Evolutionary conservation across 2,329 filamentous ascomycete species (phyloP), one percentile per base, ranked within the genome.

Genomic region (Alternaria rosae): DNA sequence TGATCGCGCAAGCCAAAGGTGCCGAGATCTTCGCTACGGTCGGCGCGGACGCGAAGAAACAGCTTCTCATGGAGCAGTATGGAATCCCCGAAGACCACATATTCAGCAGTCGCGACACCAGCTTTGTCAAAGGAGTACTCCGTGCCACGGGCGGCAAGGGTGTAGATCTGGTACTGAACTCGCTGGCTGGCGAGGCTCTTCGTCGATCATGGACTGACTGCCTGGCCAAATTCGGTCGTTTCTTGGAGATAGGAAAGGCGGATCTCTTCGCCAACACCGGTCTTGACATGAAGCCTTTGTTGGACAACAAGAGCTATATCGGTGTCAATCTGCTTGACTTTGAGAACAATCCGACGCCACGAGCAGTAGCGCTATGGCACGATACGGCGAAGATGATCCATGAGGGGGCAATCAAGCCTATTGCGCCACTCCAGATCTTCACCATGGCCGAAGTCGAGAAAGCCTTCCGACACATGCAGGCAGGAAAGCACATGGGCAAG

Each of bases 401-500:
- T 15, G 23, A 59, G n/a, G 28, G 41, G 17, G 42, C 30, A 6
- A 45, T 62, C n/a, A 43, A 54, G 20, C 57, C 61, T 9, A 44
- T 57, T 28, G 30, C 57, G 9, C 62, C 61, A 15, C 26, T 64
- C 11, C 53, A 57, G 9, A 47, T 54, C n/a, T 60, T 61, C 9
- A 32, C 60, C 13, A 50, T 62, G 28, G 20, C 44, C 23, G 38
- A 59, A 15, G 23, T 66, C 15, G 54, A 63, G 50, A 45, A 53
- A 11, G 63, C 65, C 0, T 45, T 59, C 65, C 17, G 67, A 53
- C 55, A 71, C 79, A 23, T 76, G 73, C 28, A 61, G 63, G 30
- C 44, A 15, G 78, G 79, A 0, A 75, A 75, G 25, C 77, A 80
- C 43, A 76, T 74, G 9, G 81, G 81, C 6, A 83, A 82, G 65